Base-by-base conservation (phyloP, 768 basidiomycete species). In the Russula abietina region DNA sequence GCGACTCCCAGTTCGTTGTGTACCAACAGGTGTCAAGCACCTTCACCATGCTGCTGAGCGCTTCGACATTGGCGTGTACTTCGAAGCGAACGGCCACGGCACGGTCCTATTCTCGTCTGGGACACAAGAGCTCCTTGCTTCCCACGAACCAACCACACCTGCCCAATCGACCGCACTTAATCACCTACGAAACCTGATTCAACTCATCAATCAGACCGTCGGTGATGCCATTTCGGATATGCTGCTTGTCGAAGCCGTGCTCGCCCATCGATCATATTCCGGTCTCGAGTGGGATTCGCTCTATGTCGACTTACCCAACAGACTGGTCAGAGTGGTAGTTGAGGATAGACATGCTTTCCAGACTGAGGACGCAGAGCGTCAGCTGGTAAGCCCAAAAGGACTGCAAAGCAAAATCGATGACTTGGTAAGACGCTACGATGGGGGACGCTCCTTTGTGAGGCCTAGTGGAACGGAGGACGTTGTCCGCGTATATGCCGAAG, bases 381-480 rank as follows among this genome's bases (percentile, higher is more conserved):
- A 85, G 57, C 79, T 99, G 66, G 84, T 88, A 39, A 88, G 77
- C 69, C 97, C 97, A 2, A 74, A 75, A 19, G 89, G 90, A 11
- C 72, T 98, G 61, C 97, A 98, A 73, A 78, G 73, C 12, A 86
- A 83, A 73, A 86, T 99, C 55, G 89, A 98, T 64, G 88, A 87
- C 30, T 79, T 93, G 41, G 87, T 91, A 33, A 78, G 79, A 60
- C 85, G 85, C 70, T 90, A 88, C 70, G 86, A 88, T 51, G 85
- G 85, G 19, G 97, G 97, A 1, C 83, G 97, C 46, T 85, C 91
- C 30, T 99, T 99, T 70, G 97, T 98, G 19, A 76, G 97, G 61
- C 97, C 97, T 2, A 96, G 93, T 73, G 97, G 97, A 10, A 99
- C 97, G 26, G 97, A 99, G 73, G 95, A 99, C 70, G 95, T 96